phyloP scores from a whole-genome alignment of 129 eudicot species.

The Tagetes patula region DNA sequence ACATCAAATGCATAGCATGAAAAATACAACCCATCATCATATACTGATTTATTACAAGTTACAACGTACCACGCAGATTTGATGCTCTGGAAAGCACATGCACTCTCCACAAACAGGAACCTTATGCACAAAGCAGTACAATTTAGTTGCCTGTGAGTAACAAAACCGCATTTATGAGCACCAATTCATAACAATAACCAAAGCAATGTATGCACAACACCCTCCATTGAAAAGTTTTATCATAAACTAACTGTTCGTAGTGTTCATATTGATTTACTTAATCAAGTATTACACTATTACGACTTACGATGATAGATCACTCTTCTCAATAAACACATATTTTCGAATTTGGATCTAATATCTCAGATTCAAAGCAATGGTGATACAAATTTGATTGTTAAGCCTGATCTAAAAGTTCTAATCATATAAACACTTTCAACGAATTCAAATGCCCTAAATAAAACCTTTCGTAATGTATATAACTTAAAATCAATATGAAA shows the following conservation, averaged over 20 bases:
- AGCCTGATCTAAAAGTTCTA: constrained; percentile 43
- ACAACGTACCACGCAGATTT: constrained; percentile 72
- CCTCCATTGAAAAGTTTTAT: no score
- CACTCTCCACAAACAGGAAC: constrained; percentile 99
- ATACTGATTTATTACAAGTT: no score
- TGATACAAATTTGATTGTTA: not conserved
- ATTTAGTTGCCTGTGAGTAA: constrained; percentile 77
- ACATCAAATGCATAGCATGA: not conserved
- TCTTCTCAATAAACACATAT: not conserved
- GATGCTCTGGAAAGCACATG: constrained; percentile 94
- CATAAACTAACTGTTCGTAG: no score
- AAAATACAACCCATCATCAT: not conserved
- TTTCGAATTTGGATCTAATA: constrained; percentile 27
- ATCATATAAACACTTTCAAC: not conserved
- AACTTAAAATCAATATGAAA: not conserved
- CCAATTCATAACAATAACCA: constrained; percentile 12
- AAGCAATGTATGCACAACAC: not conserved
- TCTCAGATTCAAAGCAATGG: constrained; percentile 18
- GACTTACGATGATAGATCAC: no score
- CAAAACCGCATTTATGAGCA: constrained; percentile 19
- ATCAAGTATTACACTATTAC: no score
- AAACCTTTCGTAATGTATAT: not conserved
- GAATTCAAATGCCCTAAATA: not conserved
- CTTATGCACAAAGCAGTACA: constrained; percentile 98
- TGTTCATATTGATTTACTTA: no score